These are phyloP conservation scores for Pistacia vera DNA, from an alignment of 345 rosid genomes.

Conservation along the genomic window DNA sequence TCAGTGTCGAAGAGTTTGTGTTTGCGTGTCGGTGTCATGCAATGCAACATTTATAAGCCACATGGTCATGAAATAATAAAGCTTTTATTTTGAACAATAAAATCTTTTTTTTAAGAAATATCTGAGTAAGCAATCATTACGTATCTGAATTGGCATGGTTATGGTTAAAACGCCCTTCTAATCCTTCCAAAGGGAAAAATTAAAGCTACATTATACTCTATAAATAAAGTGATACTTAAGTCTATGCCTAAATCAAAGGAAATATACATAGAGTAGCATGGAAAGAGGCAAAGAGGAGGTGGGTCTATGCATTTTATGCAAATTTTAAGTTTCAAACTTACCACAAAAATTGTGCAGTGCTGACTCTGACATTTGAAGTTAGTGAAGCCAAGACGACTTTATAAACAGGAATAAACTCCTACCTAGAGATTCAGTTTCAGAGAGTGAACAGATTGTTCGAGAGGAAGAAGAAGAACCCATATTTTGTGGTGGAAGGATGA, in stretches of 20 bases:
- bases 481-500: background rate
- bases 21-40: background rate
- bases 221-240: background rate
- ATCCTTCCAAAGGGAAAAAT: background rate
- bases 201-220: background rate
- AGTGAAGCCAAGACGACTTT: background rate
- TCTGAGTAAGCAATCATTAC: background rate
- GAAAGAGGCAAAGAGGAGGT: slow-evolving; percentile 8
- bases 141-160: background rate
- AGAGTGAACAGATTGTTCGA: background rate
- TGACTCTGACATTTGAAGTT: background rate
- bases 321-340: background rate
- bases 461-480: background rate
- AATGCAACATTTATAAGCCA: background rate
- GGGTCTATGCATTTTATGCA: background rate
- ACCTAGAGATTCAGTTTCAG: background rate
- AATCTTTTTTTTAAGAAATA: too few relatives aligned
- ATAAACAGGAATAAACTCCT: slow-evolving; percentile 2
- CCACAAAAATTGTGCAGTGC: background rate
- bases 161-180: background rate
- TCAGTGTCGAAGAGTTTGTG: too few relatives aligned
- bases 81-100: background rate
- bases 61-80: background rate
- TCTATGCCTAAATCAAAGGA: slow-evolving; percentile 7
- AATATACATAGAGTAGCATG: slow-evolving; percentile 9